Base-by-base conservation (phyloP, 2,329 filamentous ascomycete genomes). In the Oidium heveae region DNA sequence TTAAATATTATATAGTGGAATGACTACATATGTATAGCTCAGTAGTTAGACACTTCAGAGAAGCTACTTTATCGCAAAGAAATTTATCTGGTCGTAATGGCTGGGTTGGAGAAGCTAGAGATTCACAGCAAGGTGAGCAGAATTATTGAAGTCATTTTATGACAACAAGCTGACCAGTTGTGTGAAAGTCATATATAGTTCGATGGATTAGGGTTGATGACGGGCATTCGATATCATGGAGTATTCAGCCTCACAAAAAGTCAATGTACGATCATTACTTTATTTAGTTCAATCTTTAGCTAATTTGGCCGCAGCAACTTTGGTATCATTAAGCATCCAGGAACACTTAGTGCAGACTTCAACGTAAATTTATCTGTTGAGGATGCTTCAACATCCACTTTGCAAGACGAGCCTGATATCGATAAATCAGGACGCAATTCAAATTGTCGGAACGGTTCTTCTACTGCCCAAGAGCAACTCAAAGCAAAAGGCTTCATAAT, bases 211-310 rank as follows among this genome's bases (percentile, higher is more conserved):
- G 86, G 66, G 89, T 95, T 61, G 81, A 87, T 55, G 81, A 86
- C 59, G 84, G 84, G 54, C 82, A 94, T 67, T 94, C 88, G 53
- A 87, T 98, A 62, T 94, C 88, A 16, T 98, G 91, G 91, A 95
- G 86, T 64, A 79, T 98, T 41, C 88, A 96, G 66, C 91, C 91
- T 46, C 87, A 96, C 68, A 96, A 94, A 72, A 96, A 95, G 70
- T 95, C 89, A 56, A 83, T 98, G 79, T 82, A 69, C 63, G 71
- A 56, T 15, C 13, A 2, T 33, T 13, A 15, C 12, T 12, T 18
- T n/a, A 15, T 9, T 7, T 32, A 16, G 24, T 41, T 16, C 16
- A n/a, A 22, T 34, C 16, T 18, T 5, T 18, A 24, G 33, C 59
- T 65, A 52, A 65, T 56, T 28, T 44, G 51, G 5, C 51, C 55